Evolutionary conservation across 148 eudicot genomes (phyloP), one percentile per base, ranked within the genome.

Genomic region (Vaccinium darrowii): DNA sequence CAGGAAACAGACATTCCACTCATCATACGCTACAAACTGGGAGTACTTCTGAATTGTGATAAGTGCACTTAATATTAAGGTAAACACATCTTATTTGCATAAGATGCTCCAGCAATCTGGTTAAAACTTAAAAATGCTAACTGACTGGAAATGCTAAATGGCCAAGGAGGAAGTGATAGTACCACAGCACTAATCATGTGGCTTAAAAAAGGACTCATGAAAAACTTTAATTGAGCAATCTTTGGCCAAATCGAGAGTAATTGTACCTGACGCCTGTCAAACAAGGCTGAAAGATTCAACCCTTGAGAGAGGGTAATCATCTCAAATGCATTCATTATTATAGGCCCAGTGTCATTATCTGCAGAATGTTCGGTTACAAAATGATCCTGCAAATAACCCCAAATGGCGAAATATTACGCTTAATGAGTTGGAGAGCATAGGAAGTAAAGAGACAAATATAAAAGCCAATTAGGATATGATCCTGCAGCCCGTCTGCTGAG

Each of bases 271-370:
- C 92, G 91, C 89, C 98, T 91, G 88, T 97, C 99, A 87, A 97
- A 97, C 90, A 97, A 89, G 84, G 98, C 98, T 76, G 99, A 94
- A 85, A 97, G 91, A 85, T 97, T 95, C 84, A 97, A 86, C 81
- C 99, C 99, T 87, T 97, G 98, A 74, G 99, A 97, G 69, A 97
- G 89, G 67, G 98, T 97, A 79, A 97, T 95, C 99, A 97, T 95
- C 92, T 97, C 99, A 91, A 97, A 97, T 36, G 99, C 99, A 89
- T 97, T 97, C 99, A 97, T 97, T 62, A 92, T 87, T 67, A 97
- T 78, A 83, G 99, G 99, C 76, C 98, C 98, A 78, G 56, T 83
- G 36, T 84, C 89, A 83, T 82, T 65, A 57, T 78, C 76, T 77
- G 76, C 88, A 8, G 98, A 81, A 83, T 93, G 93, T 84, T 97